Base-by-base conservation (phyloP, 306 rosid species). In the Acacia melanoxylon region DNA sequence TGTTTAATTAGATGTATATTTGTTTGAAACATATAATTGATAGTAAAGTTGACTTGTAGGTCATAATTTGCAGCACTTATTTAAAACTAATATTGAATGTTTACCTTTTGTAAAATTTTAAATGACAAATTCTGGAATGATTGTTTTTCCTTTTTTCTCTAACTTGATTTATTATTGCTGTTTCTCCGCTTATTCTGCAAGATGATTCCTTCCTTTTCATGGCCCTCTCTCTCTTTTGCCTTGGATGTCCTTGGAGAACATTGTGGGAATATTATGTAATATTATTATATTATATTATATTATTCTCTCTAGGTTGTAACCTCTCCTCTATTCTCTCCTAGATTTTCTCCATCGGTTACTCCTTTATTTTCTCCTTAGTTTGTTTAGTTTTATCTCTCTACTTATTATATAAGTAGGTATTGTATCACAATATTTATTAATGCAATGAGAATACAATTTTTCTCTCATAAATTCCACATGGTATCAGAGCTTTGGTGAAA, bases 1-100 rank as follows among this genome's bases (percentile, higher is more conserved):
- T n/a, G 77, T 75, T 72, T 73, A 52, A 75, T 78, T 40, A 71
- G 44, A 40, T 71, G 48, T 80, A 35, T 76, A 31, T 59, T 59
- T 79, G 20, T 17, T 63, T 40, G 20, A 46, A 68, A 77, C 72
- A 49, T 12, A n/a, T 75, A 75, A 78, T 40, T 59, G 72, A 27
- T 70, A 70, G 17, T 80, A 62, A 84, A 81, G 25, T 78, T 63
- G 59, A 73, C 33, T 17, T 49, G 41, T 71, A n/a, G 67, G 51
- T 72, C 68, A 35, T 37, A 75, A 33, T 37, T 16, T 56, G 10
- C 29, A 37, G 61, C 56, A 76, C 29, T 16, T 22, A 0, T 76
- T 41, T 61, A 44, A 42, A 5, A 42, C n/a, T 42, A 8, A 61
- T 48, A 61, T 16, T 76, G 31, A 76, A 27, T 10, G 31, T 19